phyloP scores from a whole-genome alignment of 1,284 basidiomycete genomes.

The Heterobasidion occidentale region DNA sequence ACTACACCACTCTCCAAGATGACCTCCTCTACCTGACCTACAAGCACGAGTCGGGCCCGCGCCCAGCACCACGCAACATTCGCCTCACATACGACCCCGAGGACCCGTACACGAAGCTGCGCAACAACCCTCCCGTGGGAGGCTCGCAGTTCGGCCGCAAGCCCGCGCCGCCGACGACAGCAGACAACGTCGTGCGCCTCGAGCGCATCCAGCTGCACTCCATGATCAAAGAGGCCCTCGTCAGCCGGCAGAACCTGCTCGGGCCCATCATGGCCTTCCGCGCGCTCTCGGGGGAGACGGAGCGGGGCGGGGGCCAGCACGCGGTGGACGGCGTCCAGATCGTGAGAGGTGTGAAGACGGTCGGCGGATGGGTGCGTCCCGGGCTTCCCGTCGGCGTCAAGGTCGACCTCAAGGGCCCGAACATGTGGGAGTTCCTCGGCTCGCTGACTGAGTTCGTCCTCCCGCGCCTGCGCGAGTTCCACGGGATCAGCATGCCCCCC shows the following conservation, averaged over 20 bases:
- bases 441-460: slow-evolving; percentile 91
- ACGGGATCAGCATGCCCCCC: slow-evolving; percentile 71
- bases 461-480: slow-evolving; percentile 87
- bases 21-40: slow-evolving; percentile 96
- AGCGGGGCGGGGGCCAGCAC: slow-evolving; percentile 59
- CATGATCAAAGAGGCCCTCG: slow-evolving; percentile 75
- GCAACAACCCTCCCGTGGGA: slow-evolving; percentile 68
- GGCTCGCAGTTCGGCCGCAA: slow-evolving; percentile 62
- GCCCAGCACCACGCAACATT: slow-evolving; percentile 46
- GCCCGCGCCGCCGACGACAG: slow-evolving; percentile 52
- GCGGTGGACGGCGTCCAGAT: slow-evolving; percentile 76
- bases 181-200: slow-evolving; percentile 66
- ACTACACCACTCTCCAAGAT: slow-evolving; percentile 75
- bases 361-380: slow-evolving; percentile 82
- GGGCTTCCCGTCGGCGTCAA: slow-evolving; percentile 84
- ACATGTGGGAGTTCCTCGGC: slow-evolving; percentile 92
- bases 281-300: slow-evolving; percentile 81
- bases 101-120: slow-evolving; percentile 74
- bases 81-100: slow-evolving; percentile 68
- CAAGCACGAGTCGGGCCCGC: slow-evolving; percentile 56
- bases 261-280: slow-evolving; percentile 83
- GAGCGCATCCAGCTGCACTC: slow-evolving; percentile 84
- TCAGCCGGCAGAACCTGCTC: slow-evolving; percentile 73
- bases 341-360: slow-evolving; percentile 69
- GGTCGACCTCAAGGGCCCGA: slow-evolving; percentile 82